Conservation (phyloP, 495 filamentous ascomycete genomes). For the Trichodelitschia bisporula region DNA sequence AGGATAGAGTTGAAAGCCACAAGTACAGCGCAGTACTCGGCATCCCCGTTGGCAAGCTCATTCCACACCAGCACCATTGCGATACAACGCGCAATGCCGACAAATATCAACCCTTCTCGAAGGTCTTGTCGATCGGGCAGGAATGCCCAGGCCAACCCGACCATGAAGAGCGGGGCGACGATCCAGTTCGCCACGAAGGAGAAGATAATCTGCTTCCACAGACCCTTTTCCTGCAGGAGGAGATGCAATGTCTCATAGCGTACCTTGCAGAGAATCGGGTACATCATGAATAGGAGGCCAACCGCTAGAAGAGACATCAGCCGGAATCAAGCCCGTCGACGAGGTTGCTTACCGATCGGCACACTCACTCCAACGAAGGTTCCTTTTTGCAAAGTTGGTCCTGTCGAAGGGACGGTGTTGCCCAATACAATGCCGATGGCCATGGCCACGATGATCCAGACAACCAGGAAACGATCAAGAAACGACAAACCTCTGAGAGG, state of each 20-base stretch:
- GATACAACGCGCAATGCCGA: slow-evolving; percentile 17
- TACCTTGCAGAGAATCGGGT: slow-evolving; percentile 86
- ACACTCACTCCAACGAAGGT: slow-evolving; percentile 50
- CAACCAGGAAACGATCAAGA: slow-evolving; percentile 51
- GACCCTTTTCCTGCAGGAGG: slow-evolving; percentile 28
- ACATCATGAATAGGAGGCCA: slow-evolving; percentile 84
- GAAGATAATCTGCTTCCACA: slow-evolving; percentile 65
- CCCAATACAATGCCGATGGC: slow-evolving; percentile 52
- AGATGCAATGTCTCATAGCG: slow-evolving; percentile 56
- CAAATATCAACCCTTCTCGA: slow-evolving; percentile 17
- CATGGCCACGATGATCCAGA: slow-evolving; percentile 82
- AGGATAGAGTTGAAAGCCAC: slow-evolving; percentile 18
- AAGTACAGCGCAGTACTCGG: slow-evolving; percentile 17
- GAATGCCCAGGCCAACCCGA: slow-evolving; percentile 22
- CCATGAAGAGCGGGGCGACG: slow-evolving; percentile 76
- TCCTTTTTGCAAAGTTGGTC: slow-evolving; percentile 38
- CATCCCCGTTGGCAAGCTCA: slow-evolving; percentile 15
- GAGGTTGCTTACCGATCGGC: slow-evolving; percentile 38
- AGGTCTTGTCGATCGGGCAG: slow-evolving; percentile 16
- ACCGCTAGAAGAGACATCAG: slow-evolving; percentile 25
- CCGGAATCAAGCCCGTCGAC: background rate
- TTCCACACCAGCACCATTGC: slow-evolving; percentile 20
- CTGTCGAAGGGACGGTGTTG: slow-evolving; percentile 44
- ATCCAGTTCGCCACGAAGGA: slow-evolving; percentile 74
- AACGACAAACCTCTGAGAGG: slow-evolving; percentile 33